phyloP scores from a whole-genome alignment of 2,329 filamentous ascomycete species.

The Arthroderma sp. region DNA sequence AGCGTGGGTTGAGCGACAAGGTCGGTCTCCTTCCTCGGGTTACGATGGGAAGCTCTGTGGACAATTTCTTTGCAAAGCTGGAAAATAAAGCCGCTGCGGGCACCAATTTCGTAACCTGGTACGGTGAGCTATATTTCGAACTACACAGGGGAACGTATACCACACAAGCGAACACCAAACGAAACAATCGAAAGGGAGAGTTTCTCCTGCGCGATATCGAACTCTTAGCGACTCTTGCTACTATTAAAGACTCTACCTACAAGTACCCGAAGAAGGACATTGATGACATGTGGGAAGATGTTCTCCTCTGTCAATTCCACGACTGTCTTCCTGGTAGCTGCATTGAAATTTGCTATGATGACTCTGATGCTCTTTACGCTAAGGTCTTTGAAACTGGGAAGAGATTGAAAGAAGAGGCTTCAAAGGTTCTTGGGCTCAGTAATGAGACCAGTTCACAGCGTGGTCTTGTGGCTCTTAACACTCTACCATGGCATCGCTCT shows the following conservation, averaged over 20 bases:
- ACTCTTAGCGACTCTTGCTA: slow-evolving; percentile 73
- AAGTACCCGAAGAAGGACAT: slow-evolving; percentile 90
- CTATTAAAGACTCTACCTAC: slow-evolving; percentile 56
- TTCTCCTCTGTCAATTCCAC: slow-evolving; percentile 91
- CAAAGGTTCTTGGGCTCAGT: slow-evolving; percentile 52
- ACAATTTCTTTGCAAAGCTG: slow-evolving; percentile 82
- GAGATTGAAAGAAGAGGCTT: slow-evolving; percentile 56
- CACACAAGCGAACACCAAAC: slow-evolving; percentile 94
- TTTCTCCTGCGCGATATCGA: slow-evolving; percentile 78
- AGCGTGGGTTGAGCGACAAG: slow-evolving; percentile 81
- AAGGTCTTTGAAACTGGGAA: slow-evolving; percentile 67
- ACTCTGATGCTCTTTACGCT: slow-evolving; percentile 80
- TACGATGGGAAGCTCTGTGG: slow-evolving; percentile 77
- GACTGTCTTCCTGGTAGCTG: slow-evolving; percentile 90
- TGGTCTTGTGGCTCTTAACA: slow-evolving; percentile 60
- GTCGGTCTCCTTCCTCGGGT: slow-evolving; percentile 72
- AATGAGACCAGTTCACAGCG: slow-evolving; percentile 29
- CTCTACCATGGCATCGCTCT: slow-evolving; percentile 69
- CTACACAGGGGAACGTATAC: slow-evolving; percentile 95
- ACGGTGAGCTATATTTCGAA: slow-evolving; percentile 96
- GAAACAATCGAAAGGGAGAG: slow-evolving; percentile 79
- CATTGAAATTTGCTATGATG: slow-evolving; percentile 97
- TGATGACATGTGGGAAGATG: slow-evolving; percentile 88
- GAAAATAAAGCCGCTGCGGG: slow-evolving; percentile 59
- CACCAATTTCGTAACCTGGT: slow-evolving; percentile 80